phyloP scores from a whole-genome alignment of 2,329 filamentous ascomycete species.

The Xylaria sp. region DNA sequence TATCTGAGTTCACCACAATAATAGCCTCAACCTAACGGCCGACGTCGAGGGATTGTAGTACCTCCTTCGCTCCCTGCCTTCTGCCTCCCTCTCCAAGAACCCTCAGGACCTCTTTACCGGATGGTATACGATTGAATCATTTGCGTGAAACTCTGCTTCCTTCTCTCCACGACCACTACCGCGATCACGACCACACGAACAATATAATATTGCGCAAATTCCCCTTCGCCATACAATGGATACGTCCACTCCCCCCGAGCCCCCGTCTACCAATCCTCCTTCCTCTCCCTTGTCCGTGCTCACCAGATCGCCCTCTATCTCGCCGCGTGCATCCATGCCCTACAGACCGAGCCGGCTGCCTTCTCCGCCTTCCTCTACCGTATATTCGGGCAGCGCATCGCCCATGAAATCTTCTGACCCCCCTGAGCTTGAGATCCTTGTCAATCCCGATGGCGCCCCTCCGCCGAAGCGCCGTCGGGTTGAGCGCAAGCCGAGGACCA shows the following conservation, averaged over 20 bases:
- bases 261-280: slow-evolving; percentile 57
- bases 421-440: slow-evolving; percentile 53
- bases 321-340: slow-evolving; percentile 52
- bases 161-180: background rate
- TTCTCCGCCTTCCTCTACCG: slow-evolving; percentile 61
- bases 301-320: slow-evolving; percentile 63
- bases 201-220: background rate
- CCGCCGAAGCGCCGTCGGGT: slow-evolving; percentile 82
- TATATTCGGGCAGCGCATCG: slow-evolving; percentile 62
- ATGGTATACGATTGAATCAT: slow-evolving; percentile 1
- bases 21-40: slow-evolving; percentile 9
- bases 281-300: slow-evolving; percentile 67
- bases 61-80: background rate
- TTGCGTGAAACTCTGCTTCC: background rate
- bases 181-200: background rate
- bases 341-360: slow-evolving; percentile 61
- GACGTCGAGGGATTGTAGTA: background rate
- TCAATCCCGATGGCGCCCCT: slow-evolving; percentile 68
- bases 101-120: background rate
- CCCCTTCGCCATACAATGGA: slow-evolving; percentile 38
- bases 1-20: background rate
- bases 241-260: slow-evolving; percentile 48
- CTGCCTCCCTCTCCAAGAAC: background rate
- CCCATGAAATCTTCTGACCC: slow-evolving; percentile 59
- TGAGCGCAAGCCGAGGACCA: slow-evolving; percentile 72